Conservation (phyloP, 257 asterid genomes). For the Capsicum pubescens region DNA sequence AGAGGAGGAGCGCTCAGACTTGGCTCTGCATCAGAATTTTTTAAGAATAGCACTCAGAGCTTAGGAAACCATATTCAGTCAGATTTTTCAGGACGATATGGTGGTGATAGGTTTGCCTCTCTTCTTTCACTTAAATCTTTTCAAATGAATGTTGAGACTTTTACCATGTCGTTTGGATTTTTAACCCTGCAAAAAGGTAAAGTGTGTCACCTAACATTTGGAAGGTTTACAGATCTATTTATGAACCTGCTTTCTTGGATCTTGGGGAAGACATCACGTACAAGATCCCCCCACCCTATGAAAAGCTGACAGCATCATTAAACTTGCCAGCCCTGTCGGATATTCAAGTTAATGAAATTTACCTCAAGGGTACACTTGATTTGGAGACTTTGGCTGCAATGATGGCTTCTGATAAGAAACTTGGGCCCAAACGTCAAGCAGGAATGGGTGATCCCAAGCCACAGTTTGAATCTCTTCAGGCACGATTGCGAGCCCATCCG, state of each 20-base stretch:
- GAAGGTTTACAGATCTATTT: conserved; percentile 60
- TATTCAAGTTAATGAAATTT: conserved; percentile 86
- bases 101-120: conserved; percentile 70
- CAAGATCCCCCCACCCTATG: conserved; percentile 90
- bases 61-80: conserved; percentile 58
- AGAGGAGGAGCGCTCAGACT: conserved; percentile 66
- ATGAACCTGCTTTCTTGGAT: conserved; percentile 87
- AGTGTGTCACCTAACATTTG: conserved; percentile 15
- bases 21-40: conserved; percentile 70
- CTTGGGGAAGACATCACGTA: conserved; percentile 92
- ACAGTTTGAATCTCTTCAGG: conserved; percentile 90
- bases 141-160: not conserved
- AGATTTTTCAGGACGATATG: conserved; percentile 62
- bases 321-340: conserved; percentile 80
- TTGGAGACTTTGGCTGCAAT: conserved; percentile 91
- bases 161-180: not conserved
- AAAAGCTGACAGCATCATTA: conserved; percentile 69
- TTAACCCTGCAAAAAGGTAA: not conserved
- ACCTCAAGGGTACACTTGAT: conserved; percentile 96
- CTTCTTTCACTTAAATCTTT: not conserved
- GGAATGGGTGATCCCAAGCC: conserved; percentile 79
- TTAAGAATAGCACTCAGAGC: conserved; percentile 53
- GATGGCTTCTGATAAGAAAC: conserved; percentile 83
- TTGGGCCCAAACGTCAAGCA: conserved; percentile 58
- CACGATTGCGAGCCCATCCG: conserved; percentile 66